phyloP scores from a whole-genome alignment of 139 green algal genomes.

The Protoeuglena noctilucae region DNA sequence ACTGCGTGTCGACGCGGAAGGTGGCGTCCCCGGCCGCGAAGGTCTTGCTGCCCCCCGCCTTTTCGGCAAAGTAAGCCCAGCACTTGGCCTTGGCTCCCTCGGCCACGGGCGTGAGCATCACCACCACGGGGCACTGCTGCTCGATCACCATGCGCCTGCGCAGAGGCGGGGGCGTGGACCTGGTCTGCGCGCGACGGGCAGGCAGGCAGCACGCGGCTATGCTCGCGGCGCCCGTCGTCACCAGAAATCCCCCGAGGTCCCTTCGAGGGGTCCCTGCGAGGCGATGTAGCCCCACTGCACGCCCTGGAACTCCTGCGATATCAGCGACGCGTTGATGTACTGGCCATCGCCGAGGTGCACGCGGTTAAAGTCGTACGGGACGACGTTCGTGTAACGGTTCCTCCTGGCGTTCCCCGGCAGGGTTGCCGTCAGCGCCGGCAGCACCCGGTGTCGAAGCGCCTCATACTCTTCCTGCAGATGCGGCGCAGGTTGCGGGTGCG shows the following conservation, averaged over 20 bases:
- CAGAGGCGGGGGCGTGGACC: too few relatives aligned
- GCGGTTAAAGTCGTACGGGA: slow-evolving; percentile 43
- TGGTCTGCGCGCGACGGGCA: too few relatives aligned
- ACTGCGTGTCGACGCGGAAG: not conserved
- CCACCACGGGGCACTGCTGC: not conserved
- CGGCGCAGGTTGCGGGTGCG: too few relatives aligned
- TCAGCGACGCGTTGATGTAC: not conserved
- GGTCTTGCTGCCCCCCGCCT: too few relatives aligned
- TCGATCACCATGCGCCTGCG: not conserved
- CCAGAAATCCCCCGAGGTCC: not conserved
- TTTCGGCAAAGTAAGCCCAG: not conserved
- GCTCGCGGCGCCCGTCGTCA: too few relatives aligned
- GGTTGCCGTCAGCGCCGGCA: too few relatives aligned
- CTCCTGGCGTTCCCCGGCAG: slow-evolving; percentile 5
- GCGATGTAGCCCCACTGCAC: not conserved
- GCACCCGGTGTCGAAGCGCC: too few relatives aligned
- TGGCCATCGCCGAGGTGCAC: slow-evolving; percentile 14
- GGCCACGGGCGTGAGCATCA: not conserved
- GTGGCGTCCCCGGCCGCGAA: too few relatives aligned
- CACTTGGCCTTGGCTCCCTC: not conserved
- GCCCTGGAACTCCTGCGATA: not conserved
- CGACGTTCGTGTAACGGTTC: slow-evolving; percentile 39
- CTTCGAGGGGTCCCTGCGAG: not conserved
- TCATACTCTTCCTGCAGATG: too few relatives aligned
- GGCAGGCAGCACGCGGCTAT: too few relatives aligned